These are phyloP conservation scores for Euphrasia confusa DNA, from an alignment of 257 asterid genomes.

Conservation along the genomic window DNA sequence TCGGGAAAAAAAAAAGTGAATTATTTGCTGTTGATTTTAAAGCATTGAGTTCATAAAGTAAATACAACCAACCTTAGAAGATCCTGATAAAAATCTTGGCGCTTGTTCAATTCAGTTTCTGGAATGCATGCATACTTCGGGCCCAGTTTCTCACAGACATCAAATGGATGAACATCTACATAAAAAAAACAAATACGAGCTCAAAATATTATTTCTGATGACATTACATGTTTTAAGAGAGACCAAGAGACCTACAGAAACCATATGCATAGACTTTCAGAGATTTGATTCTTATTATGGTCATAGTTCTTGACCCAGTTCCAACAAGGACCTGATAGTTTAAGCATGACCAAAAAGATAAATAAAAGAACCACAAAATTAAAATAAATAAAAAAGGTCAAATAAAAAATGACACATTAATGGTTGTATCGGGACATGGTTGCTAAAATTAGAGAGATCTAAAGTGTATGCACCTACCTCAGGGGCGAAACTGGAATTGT, in stretches of 20 bases:
- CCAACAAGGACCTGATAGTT: conserved; percentile 85
- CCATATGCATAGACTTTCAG: conserved; percentile 92
- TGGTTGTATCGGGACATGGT: background rate
- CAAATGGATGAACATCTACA: conserved; percentile 87
- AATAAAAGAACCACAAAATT: background rate
- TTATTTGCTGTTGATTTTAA: background rate
- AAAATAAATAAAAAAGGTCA: conserved; percentile 5
- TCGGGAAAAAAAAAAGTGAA: conserved; percentile 19
- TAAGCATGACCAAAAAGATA: conserved; percentile 4
- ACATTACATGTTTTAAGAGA: conserved; percentile 11
- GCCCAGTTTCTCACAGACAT: conserved; percentile 88
- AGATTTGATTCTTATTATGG: conserved; percentile 76
- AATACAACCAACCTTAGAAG: conserved; percentile 66
- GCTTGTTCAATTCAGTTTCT: conserved; percentile 57
- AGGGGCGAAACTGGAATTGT: conserved; percentile 47
- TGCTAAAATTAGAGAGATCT: no score
- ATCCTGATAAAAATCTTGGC: conserved; percentile 68
- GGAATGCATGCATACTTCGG: conserved; percentile 72
- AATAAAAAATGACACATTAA: background rate
- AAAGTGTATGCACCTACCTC: conserved; percentile 47
- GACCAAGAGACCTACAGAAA: conserved; percentile 63
- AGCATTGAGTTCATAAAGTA: background rate
- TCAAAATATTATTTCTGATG: conserved; percentile 20
- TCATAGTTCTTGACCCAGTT: conserved; percentile 92
- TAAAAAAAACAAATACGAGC: conserved; percentile 23